Conservation (phyloP, 2,329 filamentous ascomycete species). For the Tolypocladium tundrense region DNA sequence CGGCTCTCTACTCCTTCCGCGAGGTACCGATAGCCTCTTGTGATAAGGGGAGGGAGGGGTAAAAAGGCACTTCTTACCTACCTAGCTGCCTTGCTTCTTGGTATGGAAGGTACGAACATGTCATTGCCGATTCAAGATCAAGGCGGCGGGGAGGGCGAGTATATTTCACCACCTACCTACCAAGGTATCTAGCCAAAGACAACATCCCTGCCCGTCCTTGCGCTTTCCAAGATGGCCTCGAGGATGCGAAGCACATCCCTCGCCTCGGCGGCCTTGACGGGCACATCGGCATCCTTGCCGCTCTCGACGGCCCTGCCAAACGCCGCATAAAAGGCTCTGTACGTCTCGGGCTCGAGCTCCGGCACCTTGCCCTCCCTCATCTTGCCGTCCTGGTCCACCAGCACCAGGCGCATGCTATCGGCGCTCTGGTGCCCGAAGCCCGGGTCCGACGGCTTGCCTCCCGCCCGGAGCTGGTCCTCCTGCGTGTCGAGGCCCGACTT, state of each 20-base stretch:
- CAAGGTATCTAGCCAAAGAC: constrained; percentile 14
- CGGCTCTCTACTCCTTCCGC: neutral
- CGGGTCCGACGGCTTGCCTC: constrained; percentile 48
- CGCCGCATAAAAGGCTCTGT: constrained; percentile 54
- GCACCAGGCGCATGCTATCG: constrained; percentile 48
- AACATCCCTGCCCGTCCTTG: constrained; percentile 35
- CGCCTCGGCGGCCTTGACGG: constrained; percentile 42
- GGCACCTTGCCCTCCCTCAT: constrained; percentile 39
- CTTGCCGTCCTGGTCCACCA: constrained; percentile 40
- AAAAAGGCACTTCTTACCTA: neutral
- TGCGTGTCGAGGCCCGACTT: constrained; percentile 64
- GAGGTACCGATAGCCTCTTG: neutral
- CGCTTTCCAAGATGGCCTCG: constrained; percentile 41
- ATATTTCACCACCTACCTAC: no score
- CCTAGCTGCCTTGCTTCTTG: neutral
- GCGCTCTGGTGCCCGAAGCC: constrained; percentile 57
- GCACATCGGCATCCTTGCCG: constrained; percentile 39
- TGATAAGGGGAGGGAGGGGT: neutral
- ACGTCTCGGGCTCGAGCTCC: constrained; percentile 56
- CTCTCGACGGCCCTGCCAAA: constrained; percentile 36
- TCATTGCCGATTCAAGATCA: neutral
- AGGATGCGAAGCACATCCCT: constrained; percentile 43
- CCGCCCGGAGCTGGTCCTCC: constrained; percentile 61
- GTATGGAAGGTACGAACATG: neutral
- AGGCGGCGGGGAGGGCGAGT: neutral